Evolutionary conservation across 257 asterid genomes (phyloP).

Genomic region (Hygrophila difformis): DNA sequence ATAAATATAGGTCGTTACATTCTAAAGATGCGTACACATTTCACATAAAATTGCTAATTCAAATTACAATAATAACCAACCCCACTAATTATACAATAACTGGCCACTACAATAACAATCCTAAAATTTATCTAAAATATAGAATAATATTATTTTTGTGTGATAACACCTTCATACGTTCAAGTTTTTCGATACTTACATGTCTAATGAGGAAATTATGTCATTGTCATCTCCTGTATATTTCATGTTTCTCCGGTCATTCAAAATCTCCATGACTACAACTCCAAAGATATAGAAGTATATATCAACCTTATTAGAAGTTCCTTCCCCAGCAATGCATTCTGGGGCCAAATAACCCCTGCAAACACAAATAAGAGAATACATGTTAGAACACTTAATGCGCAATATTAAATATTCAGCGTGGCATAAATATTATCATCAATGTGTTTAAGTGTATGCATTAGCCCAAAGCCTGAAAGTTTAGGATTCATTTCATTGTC

Average conservation of each 20-base stretch:
- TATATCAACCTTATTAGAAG: conserved; percentile 15
- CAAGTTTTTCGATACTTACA: conserved; percentile 13
- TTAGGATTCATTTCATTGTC: conserved; percentile 20
- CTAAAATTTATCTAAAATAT: too few species aligned
- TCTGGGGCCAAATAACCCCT: conserved; percentile 16
- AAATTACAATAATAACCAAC: too few species aligned
- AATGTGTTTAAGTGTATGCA: conserved; percentile 1
- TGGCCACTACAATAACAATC: too few species aligned
- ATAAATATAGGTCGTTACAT: too few species aligned
- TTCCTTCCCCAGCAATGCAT: neutral
- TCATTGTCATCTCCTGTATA: neutral
- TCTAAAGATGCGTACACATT: too few species aligned
- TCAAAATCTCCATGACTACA: conserved; percentile 14
- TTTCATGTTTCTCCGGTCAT: conserved; percentile 12
- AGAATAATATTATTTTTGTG: too few species aligned
- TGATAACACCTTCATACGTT: too few species aligned
- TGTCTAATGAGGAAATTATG: conserved; percentile 1
- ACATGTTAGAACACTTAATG: too few species aligned
- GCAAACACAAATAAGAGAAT: conserved; percentile 9
- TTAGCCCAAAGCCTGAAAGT: conserved; percentile 11
- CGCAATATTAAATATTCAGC: too few species aligned
- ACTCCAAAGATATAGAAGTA: conserved; percentile 22
- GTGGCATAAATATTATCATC: neutral
- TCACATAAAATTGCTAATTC: too few species aligned
- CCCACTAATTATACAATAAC: too few species aligned